Evolutionary conservation across 2,329 filamentous ascomycete species (phyloP).

Genomic region (Sclerotinia glacialis): DNA sequence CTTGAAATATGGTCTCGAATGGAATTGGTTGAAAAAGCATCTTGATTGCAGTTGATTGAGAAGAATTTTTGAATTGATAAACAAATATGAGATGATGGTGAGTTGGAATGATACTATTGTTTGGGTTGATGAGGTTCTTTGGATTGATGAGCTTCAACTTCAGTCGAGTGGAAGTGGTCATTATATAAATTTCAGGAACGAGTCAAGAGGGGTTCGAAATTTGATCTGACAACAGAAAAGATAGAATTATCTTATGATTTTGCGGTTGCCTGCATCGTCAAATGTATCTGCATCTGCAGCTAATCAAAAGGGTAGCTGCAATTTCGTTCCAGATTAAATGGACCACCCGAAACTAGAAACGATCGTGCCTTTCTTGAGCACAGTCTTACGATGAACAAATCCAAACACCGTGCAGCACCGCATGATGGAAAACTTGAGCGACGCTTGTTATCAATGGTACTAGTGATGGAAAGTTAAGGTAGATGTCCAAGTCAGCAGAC

Average conservation of each 20-base stretch:
- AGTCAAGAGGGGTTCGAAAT: background rate
- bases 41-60: constrained; percentile 7
- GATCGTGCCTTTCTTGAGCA: background rate
- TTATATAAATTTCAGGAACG: constrained; percentile 11
- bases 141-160: constrained; percentile 6
- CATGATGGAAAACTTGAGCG: background rate
- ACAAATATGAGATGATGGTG: background rate
- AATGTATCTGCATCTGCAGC: constrained; percentile 12
- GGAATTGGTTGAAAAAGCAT: constrained; percentile 14
- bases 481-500: constrained; percentile 17
- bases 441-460: background rate
- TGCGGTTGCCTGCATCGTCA: constrained; percentile 12
- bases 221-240: constrained; percentile 1
- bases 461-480: constrained; percentile 11
- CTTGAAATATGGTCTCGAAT: constrained; percentile 5
- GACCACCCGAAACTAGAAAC: background rate
- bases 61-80: background rate
- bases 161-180: background rate
- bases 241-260: background rate
- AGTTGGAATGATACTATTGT: background rate
- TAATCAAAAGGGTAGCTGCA: constrained; percentile 6
- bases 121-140: constrained; percentile 12
- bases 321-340: background rate
- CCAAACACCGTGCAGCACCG: background rate
- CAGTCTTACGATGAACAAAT: background rate